Evolutionary conservation across 345 rosid genomes (phyloP), one percentile per base, ranked within the genome.

Genomic region (Draba incana): DNA sequence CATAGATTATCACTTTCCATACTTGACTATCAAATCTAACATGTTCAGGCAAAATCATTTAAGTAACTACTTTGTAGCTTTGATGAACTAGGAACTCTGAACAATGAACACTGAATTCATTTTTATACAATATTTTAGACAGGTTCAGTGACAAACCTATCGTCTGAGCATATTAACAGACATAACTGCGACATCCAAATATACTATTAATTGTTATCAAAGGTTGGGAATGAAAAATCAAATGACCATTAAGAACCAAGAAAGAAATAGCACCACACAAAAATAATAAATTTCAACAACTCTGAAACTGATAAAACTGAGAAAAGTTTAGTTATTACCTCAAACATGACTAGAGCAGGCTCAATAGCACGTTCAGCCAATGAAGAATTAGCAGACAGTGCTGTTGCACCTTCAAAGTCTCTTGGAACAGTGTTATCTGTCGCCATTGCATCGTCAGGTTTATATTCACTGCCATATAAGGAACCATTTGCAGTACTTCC

Each of bases 331-430:
- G 25, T 42, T 13, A 54, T 77, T 84, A 94, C 99, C 96, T 94
- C 99, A 80, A 91, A 78, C 96, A 86, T 85, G 64, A 94, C 97
- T 80, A 94, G 96, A 60, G 96, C 83, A 13, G 99, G 97, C 81
- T 91, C 97, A 65, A 94, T 83, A 55, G 83, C 88, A 67, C 80
- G 80, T 77, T 94, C 97, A 35, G 99, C 92, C 72, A 71, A 75
- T 64, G 95, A 86, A 74, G 95, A 88, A 85, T 83, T 87, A 57
- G 86, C 78, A 33, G 82, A 35, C 28, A 76, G 74, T 37, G 82
- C 83, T 33, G 76, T 72, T 72, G 85, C 65, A 68, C 78, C 82
- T 57, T 81, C 81, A 72, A 69, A 62, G 57, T 82, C 85, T 61
- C 83, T 81, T 66, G 60, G 70, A 71, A 54, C 66, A 23, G 78